Percentiles rank a stretch among this genome's conserved stretches.
phyloP scores from a whole-genome alignment of 129 eudicot genomes.

The Escallonia rubra region DNA sequence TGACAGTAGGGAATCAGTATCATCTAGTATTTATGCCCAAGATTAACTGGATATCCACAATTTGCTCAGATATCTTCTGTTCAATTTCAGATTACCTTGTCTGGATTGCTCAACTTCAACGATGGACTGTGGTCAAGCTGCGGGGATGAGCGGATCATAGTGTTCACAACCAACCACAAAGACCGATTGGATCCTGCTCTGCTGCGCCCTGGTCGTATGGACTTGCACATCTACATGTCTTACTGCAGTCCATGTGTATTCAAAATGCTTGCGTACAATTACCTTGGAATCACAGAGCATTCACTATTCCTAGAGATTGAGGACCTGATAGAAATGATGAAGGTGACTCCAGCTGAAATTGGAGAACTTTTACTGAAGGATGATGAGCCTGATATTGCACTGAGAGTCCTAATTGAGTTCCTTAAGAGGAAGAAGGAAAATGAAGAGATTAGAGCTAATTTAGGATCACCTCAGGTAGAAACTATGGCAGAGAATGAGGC shows the following conservation, averaged over 20 bases:
- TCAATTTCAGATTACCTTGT: slow-evolving; percentile 12
- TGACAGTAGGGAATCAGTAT: too few relatives aligned
- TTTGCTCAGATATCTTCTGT: too few relatives aligned
- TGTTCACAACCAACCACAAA: slow-evolving; percentile 44
- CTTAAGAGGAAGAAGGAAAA: slow-evolving; percentile 7
- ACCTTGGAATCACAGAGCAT: slow-evolving; percentile 32
- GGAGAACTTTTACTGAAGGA: slow-evolving; percentile 43
- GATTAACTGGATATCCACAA: too few relatives aligned
- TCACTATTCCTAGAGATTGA: slow-evolving; percentile 14
- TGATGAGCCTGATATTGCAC: slow-evolving; percentile 19
- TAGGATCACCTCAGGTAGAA: too few relatives aligned
- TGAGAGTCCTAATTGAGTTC: slow-evolving; percentile 27
- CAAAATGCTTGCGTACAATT: slow-evolving; percentile 32
- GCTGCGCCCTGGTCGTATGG: slow-evolving; percentile 36
- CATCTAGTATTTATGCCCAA: too few relatives aligned
- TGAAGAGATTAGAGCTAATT: too few relatives aligned
- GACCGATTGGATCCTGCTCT: slow-evolving; percentile 35
- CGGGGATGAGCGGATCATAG: slow-evolving; percentile 40
- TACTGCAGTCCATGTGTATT: slow-evolving; percentile 38
- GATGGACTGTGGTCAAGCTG: slow-evolving; percentile 59
- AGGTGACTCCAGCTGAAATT: slow-evolving; percentile 39
- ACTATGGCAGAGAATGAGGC: too few relatives aligned
- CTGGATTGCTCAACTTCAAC: slow-evolving; percentile 40
- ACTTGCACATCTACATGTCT: slow-evolving; percentile 40
- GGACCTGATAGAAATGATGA: slow-evolving; percentile 21